Conservation (phyloP, 73 alveolate species). For the Paramecium octaurelia region DNA sequence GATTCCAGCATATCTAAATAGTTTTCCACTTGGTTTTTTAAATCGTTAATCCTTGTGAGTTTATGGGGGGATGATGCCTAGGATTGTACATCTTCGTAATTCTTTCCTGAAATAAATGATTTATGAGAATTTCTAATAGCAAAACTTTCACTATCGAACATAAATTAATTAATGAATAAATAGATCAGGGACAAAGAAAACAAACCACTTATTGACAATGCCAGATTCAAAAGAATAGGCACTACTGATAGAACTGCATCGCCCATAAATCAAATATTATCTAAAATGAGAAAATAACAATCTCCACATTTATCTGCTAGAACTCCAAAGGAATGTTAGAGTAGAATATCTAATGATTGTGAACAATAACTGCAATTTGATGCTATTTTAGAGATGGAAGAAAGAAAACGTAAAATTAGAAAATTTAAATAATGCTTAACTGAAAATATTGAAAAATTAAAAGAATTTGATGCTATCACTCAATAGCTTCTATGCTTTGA, state of each 20-base stretch:
- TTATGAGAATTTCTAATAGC: conserved; percentile 1
- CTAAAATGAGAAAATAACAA: not conserved
- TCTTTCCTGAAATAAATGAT: not conserved
- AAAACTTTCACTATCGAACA: conserved; percentile 6
- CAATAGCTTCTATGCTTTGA: not conserved
- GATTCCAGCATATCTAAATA: not conserved
- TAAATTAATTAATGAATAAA: not conserved
- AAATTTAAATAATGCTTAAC: not conserved
- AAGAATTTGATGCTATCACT: not conserved
- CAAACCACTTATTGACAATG: not conserved
- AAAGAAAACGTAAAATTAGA: not conserved
- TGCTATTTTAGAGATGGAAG: not conserved
- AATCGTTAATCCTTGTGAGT: not conserved
- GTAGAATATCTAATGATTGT: not conserved
- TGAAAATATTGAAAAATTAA: not conserved
- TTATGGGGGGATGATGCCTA: not conserved
- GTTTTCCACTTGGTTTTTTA: not conserved
- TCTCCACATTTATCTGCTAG: not conserved
- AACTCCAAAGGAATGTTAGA: not conserved
- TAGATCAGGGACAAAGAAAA: not conserved
- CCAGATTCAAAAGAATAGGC: not conserved
- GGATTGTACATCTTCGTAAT: not conserved
- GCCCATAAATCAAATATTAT: not conserved
- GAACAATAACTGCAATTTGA: not conserved
- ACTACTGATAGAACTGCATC: not conserved